These are phyloP conservation scores for Apiotrichum laibachii DNA, from an alignment of 1,284 basidiomycete genomes.

Conservation along the genomic window DNA sequence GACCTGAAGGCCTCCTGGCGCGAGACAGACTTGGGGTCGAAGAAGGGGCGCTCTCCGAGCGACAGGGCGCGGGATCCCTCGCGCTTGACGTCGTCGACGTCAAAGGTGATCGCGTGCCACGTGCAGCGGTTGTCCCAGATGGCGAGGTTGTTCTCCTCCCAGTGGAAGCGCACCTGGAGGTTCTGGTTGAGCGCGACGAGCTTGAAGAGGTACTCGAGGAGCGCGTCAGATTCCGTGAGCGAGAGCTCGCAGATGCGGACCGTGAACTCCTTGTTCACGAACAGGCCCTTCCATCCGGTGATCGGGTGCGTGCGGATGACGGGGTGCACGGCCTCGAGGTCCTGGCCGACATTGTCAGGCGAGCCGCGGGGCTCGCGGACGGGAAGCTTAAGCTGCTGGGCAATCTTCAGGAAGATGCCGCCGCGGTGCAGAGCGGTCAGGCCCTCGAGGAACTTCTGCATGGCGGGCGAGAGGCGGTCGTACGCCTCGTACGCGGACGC, in stretches of 20 bases:
- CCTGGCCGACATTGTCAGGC: constrained; percentile 61
- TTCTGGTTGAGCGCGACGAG: constrained; percentile 58
- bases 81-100: constrained; percentile 55
- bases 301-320: constrained; percentile 53
- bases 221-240: constrained; percentile 56
- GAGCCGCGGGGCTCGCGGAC: constrained; percentile 53
- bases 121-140: constrained; percentile 47
- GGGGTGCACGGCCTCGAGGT: constrained; percentile 64
- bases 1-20: constrained; percentile 24
- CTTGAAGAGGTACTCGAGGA: constrained; percentile 52
- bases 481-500: constrained; percentile 62
- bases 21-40: constrained; percentile 39
- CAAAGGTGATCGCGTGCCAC: constrained; percentile 49
- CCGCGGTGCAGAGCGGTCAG: constrained; percentile 61
- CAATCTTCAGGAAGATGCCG: constrained; percentile 55
- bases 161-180: constrained; percentile 59
- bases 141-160: constrained; percentile 49
- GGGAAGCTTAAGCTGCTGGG: constrained; percentile 7
- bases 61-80: constrained; percentile 63
- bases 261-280: constrained; percentile 65
- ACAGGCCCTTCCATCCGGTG: constrained; percentile 75
- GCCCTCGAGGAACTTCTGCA: constrained; percentile 59
- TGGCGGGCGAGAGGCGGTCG: constrained; percentile 60
- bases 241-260: constrained; percentile 62
- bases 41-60: constrained; percentile 64